Conservation (phyloP, 352 stramenopile species). For the Salisapilia sapeloensis region DNA sequence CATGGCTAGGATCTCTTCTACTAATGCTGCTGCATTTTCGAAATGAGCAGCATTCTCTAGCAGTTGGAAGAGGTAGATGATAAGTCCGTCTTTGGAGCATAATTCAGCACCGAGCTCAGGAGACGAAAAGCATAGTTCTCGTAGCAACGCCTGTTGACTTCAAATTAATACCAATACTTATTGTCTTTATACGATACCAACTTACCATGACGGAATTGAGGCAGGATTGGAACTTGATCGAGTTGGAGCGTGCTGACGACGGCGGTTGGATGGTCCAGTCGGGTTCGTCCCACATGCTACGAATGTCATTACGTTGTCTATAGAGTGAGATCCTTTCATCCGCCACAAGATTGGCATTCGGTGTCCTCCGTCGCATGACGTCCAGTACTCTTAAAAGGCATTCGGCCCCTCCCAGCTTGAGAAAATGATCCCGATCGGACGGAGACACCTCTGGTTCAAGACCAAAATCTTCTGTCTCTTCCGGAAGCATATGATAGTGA, state of each 20-base stretch:
- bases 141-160: conserved; percentile 10
- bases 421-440: conserved; percentile 43
- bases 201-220: conserved; percentile 57
- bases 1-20: conserved; percentile 88
- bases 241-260: conserved; percentile 23
- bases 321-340: conserved; percentile 7
- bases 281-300: conserved; percentile 33
- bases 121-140: conserved; percentile 75
- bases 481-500: no score
- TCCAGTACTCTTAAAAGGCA: conserved; percentile 58
- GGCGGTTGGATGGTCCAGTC: conserved; percentile 10
- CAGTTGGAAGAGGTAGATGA: conserved; percentile 90
- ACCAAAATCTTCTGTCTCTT: conserved; percentile 15
- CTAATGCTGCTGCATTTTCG: conserved; percentile 77
- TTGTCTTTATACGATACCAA: neutral
- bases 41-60: conserved; percentile 82
- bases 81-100: conserved; percentile 69
- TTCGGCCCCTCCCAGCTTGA: conserved; percentile 54
- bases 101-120: conserved; percentile 41
- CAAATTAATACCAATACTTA: conserved; percentile 1
- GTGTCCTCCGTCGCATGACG: conserved; percentile 34
- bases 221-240: conserved; percentile 25
- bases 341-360: conserved; percentile 1
- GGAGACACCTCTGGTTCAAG: no score
- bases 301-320: conserved; percentile 26